A percentile compares a stretch with the other conserved stretches of the same genome.
Conservation (phyloP, 2,329 filamentous ascomycete species). For the Mariannaea elegans region DNA sequence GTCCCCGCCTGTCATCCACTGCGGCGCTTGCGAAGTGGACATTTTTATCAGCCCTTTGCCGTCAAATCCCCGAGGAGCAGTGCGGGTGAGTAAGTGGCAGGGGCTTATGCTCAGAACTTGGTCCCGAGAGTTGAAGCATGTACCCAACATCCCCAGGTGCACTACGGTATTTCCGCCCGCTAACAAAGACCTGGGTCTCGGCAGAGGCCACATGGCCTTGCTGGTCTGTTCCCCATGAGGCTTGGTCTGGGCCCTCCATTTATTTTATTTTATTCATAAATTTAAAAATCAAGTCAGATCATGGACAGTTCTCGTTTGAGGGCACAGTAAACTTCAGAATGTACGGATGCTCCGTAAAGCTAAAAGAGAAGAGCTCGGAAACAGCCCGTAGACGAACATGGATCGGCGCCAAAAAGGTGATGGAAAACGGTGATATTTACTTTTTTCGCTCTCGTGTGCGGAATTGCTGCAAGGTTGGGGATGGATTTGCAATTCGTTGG, state of each 20-base stretch:
- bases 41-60: background rate
- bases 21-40: background rate
- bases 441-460: background rate
- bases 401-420: background rate
- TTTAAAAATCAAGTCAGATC: background rate
- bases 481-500: no score
- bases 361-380: background rate
- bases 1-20: background rate
- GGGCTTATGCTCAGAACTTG: no score
- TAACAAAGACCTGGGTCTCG: background rate
- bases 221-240: background rate
- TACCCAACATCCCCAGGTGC: no score
- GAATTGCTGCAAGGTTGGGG: background rate
- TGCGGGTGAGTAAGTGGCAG: no score
- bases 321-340: no score
- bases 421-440: background rate
- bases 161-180: no score
- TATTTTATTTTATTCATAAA: background rate
- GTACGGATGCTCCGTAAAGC: no score
- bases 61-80: no score
- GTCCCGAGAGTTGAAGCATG: no score
- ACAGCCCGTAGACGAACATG: background rate
- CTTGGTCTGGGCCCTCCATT: background rate
- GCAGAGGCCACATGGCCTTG: background rate
- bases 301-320: background rate